Percentiles rank a stretch among this genome's conserved stretches.
phyloP scores from a whole-genome alignment of 768 basidiomycete genomes.

The Gymnopilus junonius region DNA sequence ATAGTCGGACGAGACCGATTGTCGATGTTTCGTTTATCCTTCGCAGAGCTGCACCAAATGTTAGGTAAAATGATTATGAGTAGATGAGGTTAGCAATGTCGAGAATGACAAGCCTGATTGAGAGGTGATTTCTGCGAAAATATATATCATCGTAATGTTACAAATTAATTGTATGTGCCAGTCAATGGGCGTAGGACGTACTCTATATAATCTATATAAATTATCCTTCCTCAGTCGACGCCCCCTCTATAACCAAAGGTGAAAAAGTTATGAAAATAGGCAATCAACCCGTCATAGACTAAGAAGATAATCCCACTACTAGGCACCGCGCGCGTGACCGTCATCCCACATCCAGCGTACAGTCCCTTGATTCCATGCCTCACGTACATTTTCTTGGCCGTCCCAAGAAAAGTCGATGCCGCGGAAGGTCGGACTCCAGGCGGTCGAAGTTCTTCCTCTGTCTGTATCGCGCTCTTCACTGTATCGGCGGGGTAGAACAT shows the following conservation, averaged over 20 bases:
- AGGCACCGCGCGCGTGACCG: constrained; percentile 81
- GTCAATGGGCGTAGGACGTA: background rate
- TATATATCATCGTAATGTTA: background rate
- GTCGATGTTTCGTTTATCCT: no score
- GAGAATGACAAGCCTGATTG: background rate
- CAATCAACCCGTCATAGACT: constrained; percentile 81
- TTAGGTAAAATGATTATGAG: no score
- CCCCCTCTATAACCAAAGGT: background rate
- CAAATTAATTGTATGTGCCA: background rate
- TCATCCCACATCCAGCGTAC: constrained; percentile 94
- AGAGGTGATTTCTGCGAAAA: background rate
- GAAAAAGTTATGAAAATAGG: constrained; percentile 37
- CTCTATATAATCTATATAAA: background rate
- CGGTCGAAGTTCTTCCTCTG: constrained; percentile 83
- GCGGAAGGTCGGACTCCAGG: constrained; percentile 22
- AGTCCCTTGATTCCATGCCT: constrained; percentile 81
- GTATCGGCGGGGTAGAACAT: constrained; percentile 96
- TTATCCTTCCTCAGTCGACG: background rate
- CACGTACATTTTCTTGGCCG: constrained; percentile 70
- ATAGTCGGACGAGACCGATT: no score
- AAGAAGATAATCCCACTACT: constrained; percentile 93
- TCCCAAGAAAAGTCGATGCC: constrained; percentile 52
- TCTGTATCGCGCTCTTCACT: constrained; percentile 94
- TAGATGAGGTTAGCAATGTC: no score
- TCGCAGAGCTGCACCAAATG: no score